Evolutionary conservation across 306 rosid species (phyloP).

Genomic region (Quercus aquifolioides): DNA sequence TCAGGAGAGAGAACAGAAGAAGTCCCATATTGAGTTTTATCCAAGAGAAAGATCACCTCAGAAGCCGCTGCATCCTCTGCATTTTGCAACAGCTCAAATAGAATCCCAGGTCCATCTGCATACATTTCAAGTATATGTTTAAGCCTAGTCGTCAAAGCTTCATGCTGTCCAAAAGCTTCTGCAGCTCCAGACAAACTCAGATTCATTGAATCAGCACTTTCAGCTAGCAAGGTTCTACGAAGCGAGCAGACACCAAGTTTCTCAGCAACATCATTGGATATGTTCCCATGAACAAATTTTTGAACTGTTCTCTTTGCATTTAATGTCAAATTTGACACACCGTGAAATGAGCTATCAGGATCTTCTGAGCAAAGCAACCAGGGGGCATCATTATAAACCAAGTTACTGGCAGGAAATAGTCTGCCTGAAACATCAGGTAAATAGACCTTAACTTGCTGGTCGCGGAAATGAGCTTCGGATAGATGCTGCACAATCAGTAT

Average conservation of each 20-base stretch:
- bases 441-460: slow-evolving; percentile 62
- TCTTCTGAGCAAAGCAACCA: slow-evolving; percentile 90
- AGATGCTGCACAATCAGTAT: slow-evolving; percentile 82
- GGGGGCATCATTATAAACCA: slow-evolving; percentile 97
- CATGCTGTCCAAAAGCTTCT: slow-evolving; percentile 98
- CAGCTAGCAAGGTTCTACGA: slow-evolving; percentile 87
- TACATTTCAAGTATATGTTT: slow-evolving; percentile 99
- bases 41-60: slow-evolving; percentile 85
- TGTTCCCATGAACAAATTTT: slow-evolving; percentile 92
- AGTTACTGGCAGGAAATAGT: slow-evolving; percentile 64
- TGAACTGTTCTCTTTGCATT: slow-evolving; percentile 66
- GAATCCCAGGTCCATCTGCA: slow-evolving; percentile 98
- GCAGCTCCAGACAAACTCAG: slow-evolving; percentile 92
- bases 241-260: slow-evolving; percentile 94
- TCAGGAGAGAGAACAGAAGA: slow-evolving; percentile 97
- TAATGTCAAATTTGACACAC: slow-evolving; percentile 47
- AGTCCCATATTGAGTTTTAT: slow-evolving; percentile 90
- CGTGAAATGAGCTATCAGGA: slow-evolving; percentile 53
- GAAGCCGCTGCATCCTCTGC: slow-evolving; percentile 99
- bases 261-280: slow-evolving; percentile 94
- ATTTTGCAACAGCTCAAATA: slow-evolving; percentile 91
- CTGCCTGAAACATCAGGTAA: slow-evolving; percentile 81
- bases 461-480: slow-evolving; percentile 72
- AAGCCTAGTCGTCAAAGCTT: slow-evolving; percentile 95
- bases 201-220: slow-evolving; percentile 98